A percentile compares a stretch with the other conserved stretches of the same genome.
These are phyloP conservation scores for Symmetrospora coprosmae DNA, from an alignment of 768 basidiomycete species.

Conservation along the genomic window DNA sequence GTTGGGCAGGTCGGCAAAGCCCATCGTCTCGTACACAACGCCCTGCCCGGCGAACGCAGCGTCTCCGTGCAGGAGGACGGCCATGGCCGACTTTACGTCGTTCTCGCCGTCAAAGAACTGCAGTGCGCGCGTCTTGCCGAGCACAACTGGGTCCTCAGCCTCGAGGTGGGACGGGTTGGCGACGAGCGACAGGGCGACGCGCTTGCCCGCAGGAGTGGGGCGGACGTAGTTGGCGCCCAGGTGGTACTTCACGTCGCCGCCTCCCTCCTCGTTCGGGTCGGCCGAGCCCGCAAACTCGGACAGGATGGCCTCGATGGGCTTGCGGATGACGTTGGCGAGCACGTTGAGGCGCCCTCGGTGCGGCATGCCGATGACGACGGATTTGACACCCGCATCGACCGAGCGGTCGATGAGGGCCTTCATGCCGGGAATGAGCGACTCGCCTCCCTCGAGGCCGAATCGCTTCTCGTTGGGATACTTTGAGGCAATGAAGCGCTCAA, in stretches of 20 bases:
- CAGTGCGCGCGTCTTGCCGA: constrained; percentile 93
- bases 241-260: constrained; percentile 98
- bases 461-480: constrained; percentile 99
- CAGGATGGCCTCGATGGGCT: constrained; percentile 92
- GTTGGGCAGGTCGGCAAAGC: constrained; percentile 82
- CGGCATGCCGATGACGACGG: constrained; percentile 97
- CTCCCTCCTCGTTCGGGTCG: constrained; percentile 58
- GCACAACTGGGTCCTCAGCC: constrained; percentile 93
- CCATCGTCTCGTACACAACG: constrained; percentile 98
- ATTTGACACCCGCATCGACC: constrained; percentile 87
- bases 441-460: constrained; percentile 96
- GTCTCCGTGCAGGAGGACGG: constrained; percentile 88
- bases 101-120: constrained; percentile 78
- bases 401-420: constrained; percentile 98
- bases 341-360: constrained; percentile 98
- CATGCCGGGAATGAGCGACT: constrained; percentile 96
- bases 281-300: constrained; percentile 79
- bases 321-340: constrained; percentile 93
- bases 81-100: constrained; percentile 61
- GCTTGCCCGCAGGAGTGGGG: constrained; percentile 94
- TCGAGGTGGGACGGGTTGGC: constrained; percentile 98
- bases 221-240: constrained; percentile 97
- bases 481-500: constrained; percentile 94
- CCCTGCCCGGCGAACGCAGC: constrained; percentile 98
- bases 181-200: constrained; percentile 89